Base-by-base conservation (phyloP, 768 basidiomycete genomes). In the Omphalotus guepiniiformis region DNA sequence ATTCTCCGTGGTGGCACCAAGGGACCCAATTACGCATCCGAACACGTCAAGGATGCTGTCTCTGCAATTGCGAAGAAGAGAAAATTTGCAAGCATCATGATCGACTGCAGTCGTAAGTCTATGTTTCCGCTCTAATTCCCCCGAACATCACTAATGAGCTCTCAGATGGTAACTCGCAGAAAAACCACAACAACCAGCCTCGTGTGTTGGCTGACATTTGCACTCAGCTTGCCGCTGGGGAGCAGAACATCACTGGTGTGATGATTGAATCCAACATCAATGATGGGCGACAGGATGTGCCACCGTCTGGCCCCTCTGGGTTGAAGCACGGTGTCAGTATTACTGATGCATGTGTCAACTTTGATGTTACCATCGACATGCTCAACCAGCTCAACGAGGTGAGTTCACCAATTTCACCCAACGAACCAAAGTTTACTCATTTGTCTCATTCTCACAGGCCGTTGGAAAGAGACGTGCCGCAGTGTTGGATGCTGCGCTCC, bases 191-290 rank as follows among this genome's bases (percentile, higher is more conserved):
- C 59, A 95, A 94, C 68, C 94, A 96, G 65, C 83, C 93, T 15
- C 81, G 82, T 55, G 90, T 92, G 35, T 59, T 90, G 48, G 76
- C 80, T 53, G 67, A 78, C 63, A 78, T 92, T 58, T 83, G 82
- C 64, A 67, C 64, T 2, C 95, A 98, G 67, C 78, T 98, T 45
- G 67, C 63, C 5, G 76, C 77, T 6, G 91, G 91, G 22, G 71
- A 81, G 52, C 73, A 64, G 49, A 72, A 75, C 57, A 86, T 99
- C 66, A 90, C 90, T 4, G 95, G 95, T 38, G 92, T 97, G 48
- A 98, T 99, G 95, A 80, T 99, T 62, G 95, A 99, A 70, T 89
- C 86, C 11, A 88, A 97, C 65, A 84, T 99, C 67, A 85, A 88
- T 60, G 86, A 84, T 41, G 95, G 95, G 16, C 73, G 83, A 50